Base-by-base conservation (phyloP, 2,329 filamentous ascomycete species). In the Periconia sp. region DNA sequence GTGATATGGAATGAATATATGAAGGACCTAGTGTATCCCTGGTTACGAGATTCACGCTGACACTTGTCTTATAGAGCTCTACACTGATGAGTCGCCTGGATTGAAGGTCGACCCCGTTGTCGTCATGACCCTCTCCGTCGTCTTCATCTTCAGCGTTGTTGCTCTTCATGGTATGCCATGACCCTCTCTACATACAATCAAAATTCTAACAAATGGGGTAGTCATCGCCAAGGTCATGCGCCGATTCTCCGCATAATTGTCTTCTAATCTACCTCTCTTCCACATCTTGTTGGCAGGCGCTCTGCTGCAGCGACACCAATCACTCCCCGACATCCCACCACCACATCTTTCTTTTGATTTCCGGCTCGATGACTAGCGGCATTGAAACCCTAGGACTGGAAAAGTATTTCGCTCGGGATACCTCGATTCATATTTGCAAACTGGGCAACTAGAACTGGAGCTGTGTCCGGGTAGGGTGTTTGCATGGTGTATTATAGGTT, bases 81-180 rank as follows among this genome's bases (percentile, higher is more conserved):
- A 99, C 84, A 99, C 94, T 45, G 94, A 99, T 70, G 94, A 99
- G 79, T 95, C 89, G 56, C 94, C 94, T 46, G 94, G 94, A 51
- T 80, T 99, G 65, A 96, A 96, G 80, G 94, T 99, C 56, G 94
- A 99, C 73, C 94, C 94, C 16, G 94, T 99, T 47, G 92, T 99
- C 56, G 92, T 99, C 54, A 82, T 99, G 67, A 94, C 96, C 59
- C 81, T 99, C 61, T 95, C 90, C 66, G 84, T 99, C 63, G 94
- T 95, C 52, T 99, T 99, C 76, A 99, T 99, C 75, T 96, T 99
- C 79, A 94, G 88, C 68, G 94, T 99, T 68, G 94, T 99, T 66
- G 92, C 91, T 60, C 81, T 99, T 69, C 94, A 99, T 78, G 91
- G 94, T 97, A 85, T 62, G 89, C 80, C 17, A 21, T 25, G 18